Conservation (phyloP, 2,329 filamentous ascomycete genomes). For the Fusarium compactum region DNA sequence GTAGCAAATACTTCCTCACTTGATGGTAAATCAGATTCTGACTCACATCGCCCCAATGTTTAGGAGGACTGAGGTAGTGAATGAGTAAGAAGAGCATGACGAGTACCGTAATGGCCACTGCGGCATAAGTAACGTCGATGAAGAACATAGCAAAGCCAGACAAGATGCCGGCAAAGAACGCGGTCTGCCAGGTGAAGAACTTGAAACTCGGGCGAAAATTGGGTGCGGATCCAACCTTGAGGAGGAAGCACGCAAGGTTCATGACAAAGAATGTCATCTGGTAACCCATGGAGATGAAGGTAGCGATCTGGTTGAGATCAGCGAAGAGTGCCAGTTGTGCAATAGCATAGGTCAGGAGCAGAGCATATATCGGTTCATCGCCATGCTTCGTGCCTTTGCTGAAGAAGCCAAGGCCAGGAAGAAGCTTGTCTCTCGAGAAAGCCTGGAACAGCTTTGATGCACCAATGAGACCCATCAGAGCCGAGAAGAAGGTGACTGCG, state of each 20-base stretch:
- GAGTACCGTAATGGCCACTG: slow-evolving; percentile 78
- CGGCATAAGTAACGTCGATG: slow-evolving; percentile 84
- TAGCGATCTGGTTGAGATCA: slow-evolving; percentile 89
- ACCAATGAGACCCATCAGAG: slow-evolving; percentile 87
- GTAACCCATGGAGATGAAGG: slow-evolving; percentile 91
- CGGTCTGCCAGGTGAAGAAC: slow-evolving; percentile 89
- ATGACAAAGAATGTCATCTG: slow-evolving; percentile 93
- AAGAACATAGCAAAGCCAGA: slow-evolving; percentile 90
- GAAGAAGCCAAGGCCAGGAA: slow-evolving; percentile 81
- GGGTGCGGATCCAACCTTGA: slow-evolving; percentile 88
- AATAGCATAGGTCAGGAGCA: slow-evolving; percentile 79
- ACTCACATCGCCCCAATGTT: slow-evolving; percentile 90
- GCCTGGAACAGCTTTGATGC: slow-evolving; percentile 88
- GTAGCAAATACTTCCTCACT: slow-evolving; percentile 86
- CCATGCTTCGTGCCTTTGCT: slow-evolving; percentile 76
- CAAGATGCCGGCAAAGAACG: slow-evolving; percentile 77
- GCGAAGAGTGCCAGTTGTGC: slow-evolving; percentile 85
- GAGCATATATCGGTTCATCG: slow-evolving; percentile 82
- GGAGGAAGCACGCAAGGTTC: slow-evolving; percentile 86
- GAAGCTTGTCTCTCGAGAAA: slow-evolving; percentile 80
- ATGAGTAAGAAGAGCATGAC: slow-evolving; percentile 85
- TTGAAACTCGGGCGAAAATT: slow-evolving; percentile 91
- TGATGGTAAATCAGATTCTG: slow-evolving; percentile 89
- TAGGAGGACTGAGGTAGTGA: slow-evolving; percentile 86
- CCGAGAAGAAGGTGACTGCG: slow-evolving; percentile 85